Percentiles rank a stretch among this genome's conserved stretches.
Evolutionary conservation across 2,329 filamentous ascomycete species (phyloP).

Genomic region (Sphaerulina populicola): DNA sequence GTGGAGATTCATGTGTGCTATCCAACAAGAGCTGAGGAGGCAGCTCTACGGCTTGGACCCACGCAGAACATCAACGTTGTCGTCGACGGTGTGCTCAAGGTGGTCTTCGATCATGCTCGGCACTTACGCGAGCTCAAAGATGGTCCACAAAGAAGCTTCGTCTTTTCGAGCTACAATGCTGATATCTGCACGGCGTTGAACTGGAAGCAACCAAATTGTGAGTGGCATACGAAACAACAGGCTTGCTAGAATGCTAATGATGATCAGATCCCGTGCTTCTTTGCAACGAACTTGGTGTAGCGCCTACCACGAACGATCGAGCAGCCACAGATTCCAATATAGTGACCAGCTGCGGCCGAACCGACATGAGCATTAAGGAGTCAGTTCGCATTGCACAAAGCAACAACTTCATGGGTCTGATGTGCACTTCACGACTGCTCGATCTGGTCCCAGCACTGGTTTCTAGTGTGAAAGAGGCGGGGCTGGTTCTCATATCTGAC

Average conservation of each 20-base stretch:
- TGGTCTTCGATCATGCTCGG: constrained; percentile 87
- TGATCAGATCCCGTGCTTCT: constrained; percentile 74
- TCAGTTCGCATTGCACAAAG: constrained; percentile 84
- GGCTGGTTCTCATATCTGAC: constrained; percentile 84
- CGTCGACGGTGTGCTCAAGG: constrained; percentile 70
- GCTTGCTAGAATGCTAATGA: constrained; percentile 11
- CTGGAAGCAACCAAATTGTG: constrained; percentile 97
- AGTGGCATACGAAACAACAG: constrained; percentile 27
- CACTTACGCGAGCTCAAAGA: constrained; percentile 56
- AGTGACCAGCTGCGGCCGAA: constrained; percentile 56
- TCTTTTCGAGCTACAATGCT: constrained; percentile 89
- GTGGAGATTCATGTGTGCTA: constrained; percentile 90
- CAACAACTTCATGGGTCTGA: constrained; percentile 97
- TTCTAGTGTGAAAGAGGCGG: constrained; percentile 88
- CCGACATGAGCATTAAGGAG: constrained; percentile 84
- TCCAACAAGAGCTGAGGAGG: constrained; percentile 67
- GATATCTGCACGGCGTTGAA: constrained; percentile 89
- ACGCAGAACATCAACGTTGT: constrained; percentile 77
- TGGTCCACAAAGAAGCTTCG: constrained; percentile 71
- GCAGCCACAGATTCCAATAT: constrained; percentile 21
- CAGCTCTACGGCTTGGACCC: constrained; percentile 59
- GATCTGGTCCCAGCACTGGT: constrained; percentile 88
- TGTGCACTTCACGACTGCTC: constrained; percentile 78
- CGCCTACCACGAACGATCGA: constrained; percentile 12
- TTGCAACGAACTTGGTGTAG: constrained; percentile 68